phyloP scores from a whole-genome alignment of 163 green algal species.

The Scenedesmus sp. region DNA sequence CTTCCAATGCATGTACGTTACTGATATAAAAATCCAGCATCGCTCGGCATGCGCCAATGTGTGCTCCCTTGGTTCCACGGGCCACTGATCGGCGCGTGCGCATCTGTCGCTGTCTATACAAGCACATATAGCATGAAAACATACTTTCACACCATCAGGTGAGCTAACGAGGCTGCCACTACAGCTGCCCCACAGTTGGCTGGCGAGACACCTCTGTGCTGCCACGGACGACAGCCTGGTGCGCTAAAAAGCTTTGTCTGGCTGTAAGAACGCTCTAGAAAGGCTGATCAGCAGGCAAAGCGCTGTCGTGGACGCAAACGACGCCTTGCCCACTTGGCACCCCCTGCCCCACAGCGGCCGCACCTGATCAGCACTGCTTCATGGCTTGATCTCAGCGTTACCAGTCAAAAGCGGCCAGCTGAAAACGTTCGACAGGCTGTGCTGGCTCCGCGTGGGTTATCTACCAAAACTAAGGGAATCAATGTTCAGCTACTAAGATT shows the following conservation, averaged over 20 bases:
- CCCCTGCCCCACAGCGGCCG: neutral
- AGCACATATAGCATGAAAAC: neutral
- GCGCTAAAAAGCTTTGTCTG: neutral
- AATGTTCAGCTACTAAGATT: neutral
- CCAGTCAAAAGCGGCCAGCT: neutral
- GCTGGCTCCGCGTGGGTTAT: neutral
- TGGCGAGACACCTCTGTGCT: neutral
- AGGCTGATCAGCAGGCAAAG: neutral
- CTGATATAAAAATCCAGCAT: neutral
- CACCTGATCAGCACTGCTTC: conserved; percentile 2
- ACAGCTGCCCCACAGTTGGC: conserved; percentile 10
- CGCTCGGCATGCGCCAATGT: neutral
- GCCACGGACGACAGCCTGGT: neutral
- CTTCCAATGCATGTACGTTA: neutral
- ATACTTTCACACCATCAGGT: neutral
- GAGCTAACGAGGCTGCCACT: neutral
- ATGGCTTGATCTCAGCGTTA: neutral
- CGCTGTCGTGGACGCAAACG: neutral
- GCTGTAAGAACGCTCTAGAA: neutral
- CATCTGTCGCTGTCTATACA: neutral
- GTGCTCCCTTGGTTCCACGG: neutral
- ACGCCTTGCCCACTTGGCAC: neutral
- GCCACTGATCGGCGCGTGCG: neutral
- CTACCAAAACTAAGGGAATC: neutral
- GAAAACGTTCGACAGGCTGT: neutral